These are phyloP conservation scores for Polyporus arcularius DNA, from an alignment of 768 basidiomycete genomes.

Conservation along the genomic window DNA sequence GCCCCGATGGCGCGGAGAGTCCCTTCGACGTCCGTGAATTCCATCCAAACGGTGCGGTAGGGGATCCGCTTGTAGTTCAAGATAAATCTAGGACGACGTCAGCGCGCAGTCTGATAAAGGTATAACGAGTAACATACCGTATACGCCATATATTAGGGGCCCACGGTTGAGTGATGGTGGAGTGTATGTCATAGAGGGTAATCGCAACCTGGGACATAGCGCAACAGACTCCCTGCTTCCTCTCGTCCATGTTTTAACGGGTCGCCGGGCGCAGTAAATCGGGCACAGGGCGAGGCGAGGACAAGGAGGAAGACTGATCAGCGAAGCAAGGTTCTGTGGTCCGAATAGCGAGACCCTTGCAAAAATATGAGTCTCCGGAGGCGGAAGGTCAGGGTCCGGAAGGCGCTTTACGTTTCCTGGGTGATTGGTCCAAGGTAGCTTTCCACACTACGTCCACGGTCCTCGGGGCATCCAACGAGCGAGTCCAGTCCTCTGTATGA, in stretches of 20 bases:
- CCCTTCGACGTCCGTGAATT: constrained; percentile 67
- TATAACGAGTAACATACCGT: constrained; percentile 41
- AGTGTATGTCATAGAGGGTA: constrained; percentile 67
- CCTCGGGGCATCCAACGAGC: neutral
- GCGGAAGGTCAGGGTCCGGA: constrained; percentile 15
- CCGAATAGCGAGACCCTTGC: constrained; percentile 1
- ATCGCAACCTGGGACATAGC: constrained; percentile 53
- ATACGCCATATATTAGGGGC: constrained; percentile 76
- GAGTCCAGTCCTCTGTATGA: neutral
- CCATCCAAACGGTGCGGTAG: constrained; percentile 71
- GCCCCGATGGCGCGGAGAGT: constrained; percentile 61
- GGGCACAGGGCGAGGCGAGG: neutral
- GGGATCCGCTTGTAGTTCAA: constrained; percentile 77
- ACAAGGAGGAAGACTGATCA: constrained; percentile 4
- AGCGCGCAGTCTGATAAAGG: neutral
- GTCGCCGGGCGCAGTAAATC: neutral
- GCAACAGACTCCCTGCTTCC: neutral
- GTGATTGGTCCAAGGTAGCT: neutral
- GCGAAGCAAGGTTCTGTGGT: constrained; percentile 1
- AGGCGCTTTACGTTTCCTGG: constrained; percentile 10
- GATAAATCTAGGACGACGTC: constrained; percentile 49
- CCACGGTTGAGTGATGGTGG: constrained; percentile 66
- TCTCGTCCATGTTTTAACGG: neutral
- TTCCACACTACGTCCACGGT: neutral
- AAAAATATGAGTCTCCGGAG: constrained; percentile 7